Evolutionary conservation across 2,329 filamentous ascomycete genomes (phyloP), one percentile per base, ranked within the genome.

Genomic region (Colletotrichum orbiculare): DNA sequence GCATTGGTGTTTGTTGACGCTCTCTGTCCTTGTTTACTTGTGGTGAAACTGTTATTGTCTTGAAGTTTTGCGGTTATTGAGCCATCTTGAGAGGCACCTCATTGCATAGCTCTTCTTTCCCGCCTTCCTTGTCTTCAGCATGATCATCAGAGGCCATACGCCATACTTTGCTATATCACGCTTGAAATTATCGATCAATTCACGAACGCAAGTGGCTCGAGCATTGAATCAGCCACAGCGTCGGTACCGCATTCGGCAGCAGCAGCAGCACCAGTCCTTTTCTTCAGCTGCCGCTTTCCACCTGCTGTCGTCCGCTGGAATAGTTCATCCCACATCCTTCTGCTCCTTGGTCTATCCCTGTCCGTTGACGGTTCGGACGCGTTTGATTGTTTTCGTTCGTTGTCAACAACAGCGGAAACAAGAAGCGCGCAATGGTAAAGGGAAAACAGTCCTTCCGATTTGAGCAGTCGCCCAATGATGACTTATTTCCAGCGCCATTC

Each of bases 301-400:
- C 25, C 3, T 25, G 25, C 25, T 25, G 25, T 25, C 25, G 4
- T 25, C 25, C 25, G 37, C 10, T 13, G 46, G 35, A 17, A 33
- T 50, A 25, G 62, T 65, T 65, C 62, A 56, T 65, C 62, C 52
- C 58, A 65, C 37, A 25, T 25, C 15, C 39, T 41, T 25, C n/a
- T 8, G 17, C 25, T 25, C 35, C 54, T 46, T 33, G 60, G 49
- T 34, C n/a, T 47, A 63, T 60, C 60, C 60, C 42, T 60, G 60
- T 42, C 55, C 2, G 33, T 25, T 42, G 42, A 15, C 41, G 47
- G 15, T 15, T 37, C 37, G 38, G 13, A 53, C 37, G 37, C 47
- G 41, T 25, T 25, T 25, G 25, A 25, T 25, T 25, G 25, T 25
- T 25, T 25, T 25, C 25, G 25, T 25, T 25, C 25, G 25, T 4